Evolutionary conservation across 306 rosid genomes (phyloP), one percentile per base, ranked within the genome.

Genomic region (Prunus mira): DNA sequence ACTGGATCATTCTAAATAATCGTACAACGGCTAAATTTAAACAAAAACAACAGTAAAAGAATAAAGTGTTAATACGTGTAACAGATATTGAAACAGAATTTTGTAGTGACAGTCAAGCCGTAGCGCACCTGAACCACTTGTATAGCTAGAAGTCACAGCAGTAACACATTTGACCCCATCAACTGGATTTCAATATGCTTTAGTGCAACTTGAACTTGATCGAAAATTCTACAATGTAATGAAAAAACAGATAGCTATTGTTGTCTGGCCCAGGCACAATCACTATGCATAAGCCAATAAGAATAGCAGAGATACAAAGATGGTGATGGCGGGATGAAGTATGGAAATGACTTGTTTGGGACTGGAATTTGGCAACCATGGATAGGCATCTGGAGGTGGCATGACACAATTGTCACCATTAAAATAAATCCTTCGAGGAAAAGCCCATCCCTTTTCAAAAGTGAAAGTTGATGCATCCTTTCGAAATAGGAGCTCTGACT

Each of bases 351-450:
- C 62, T 75, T 34, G 81, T 63, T 81, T 82, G 25, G 88, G 77
- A 80, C 91, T 77, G 24, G 92, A 76, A 77, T 92, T 95, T 56
- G 99, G 99, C 70, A 87, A 78, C 96, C 97, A 95, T 25, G 99
- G 99, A 75, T 95, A 95, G 68, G 97, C 84, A 83, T 95, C 99
- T 41, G 99, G 99, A 69, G 99, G 96, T 73, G 99, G 99, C 92
- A 88, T 86, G 67, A 88, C 92, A 81, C 92, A 88, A 69, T 88
- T 88, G 78, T 88, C 92, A 20, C 97, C 97, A 14, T 95, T 95
- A 83, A 95, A 95, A 76, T 95, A 95, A 77, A 95, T 83, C 52
- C 99, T 95, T 78, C 99, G 84, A 8, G 99, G 97, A 81, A 95
- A 95, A 62, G 97, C 99, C 97, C 99, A 95, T 63, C 99, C 99